phyloP scores from a whole-genome alignment of 2,329 filamentous ascomycete genomes.

The Fusarium annulatum region DNA sequence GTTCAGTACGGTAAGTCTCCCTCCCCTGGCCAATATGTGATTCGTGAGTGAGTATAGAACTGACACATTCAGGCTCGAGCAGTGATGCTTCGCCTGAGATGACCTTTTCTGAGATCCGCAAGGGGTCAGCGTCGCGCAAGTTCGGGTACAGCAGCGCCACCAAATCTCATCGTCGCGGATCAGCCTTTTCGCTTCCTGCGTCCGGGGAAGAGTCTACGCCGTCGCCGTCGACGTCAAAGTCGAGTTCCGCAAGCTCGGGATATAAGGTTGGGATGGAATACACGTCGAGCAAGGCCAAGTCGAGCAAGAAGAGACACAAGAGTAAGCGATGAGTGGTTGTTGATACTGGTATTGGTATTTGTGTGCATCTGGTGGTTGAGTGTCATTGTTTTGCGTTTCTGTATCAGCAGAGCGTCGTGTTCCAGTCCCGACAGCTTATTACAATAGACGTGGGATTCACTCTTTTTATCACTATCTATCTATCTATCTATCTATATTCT shows the following conservation, averaged over 20 bases:
- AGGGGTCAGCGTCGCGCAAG: conserved; percentile 52
- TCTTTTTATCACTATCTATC: background rate
- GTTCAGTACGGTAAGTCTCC: conserved; percentile 52
- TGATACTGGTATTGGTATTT: background rate
- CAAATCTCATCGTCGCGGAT: conserved; percentile 47
- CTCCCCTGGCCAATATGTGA: background rate
- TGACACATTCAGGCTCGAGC: conserved; percentile 45
- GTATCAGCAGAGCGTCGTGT: background rate
- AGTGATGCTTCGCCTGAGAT: conserved; percentile 50
- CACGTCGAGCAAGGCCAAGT: conserved; percentile 43
- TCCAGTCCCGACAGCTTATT: background rate
- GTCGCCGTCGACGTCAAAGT: conserved; percentile 39
- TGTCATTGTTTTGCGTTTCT: background rate
- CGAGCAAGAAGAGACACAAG: conserved; percentile 45
- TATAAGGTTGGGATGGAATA: conserved; percentile 49
- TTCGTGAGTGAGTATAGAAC: background rate
- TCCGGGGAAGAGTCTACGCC: conserved; percentile 24
- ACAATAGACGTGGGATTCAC: background rate
- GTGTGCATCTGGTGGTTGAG: conserved; percentile 1
- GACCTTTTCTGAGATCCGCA: conserved; percentile 52
- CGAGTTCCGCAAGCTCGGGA: conserved; percentile 35
- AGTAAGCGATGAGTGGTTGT: conserved; percentile 26
- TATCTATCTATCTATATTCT: background rate
- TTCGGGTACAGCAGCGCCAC: conserved; percentile 48
- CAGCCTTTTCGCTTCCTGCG: conserved; percentile 41